These are phyloP conservation scores for Ophiostoma fasciatum DNA, from an alignment of 2,329 filamentous ascomycete genomes.

Conservation along the genomic window DNA sequence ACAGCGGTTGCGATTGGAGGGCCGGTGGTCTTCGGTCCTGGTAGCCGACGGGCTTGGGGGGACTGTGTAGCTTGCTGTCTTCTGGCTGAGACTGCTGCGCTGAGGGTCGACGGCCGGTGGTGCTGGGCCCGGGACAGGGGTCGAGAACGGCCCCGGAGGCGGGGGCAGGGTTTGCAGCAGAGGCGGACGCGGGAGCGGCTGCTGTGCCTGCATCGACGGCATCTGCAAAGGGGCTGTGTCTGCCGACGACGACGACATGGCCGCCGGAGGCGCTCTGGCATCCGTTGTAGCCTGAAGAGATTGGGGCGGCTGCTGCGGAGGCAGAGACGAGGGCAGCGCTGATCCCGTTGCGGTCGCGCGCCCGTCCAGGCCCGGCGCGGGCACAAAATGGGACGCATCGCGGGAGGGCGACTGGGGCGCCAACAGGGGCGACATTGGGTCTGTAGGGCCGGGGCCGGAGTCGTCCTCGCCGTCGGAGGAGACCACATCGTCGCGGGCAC, in stretches of 20 bases:
- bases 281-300: not conserved
- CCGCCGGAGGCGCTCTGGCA: not conserved
- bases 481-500: constrained; percentile 29
- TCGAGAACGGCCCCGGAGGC: constrained; percentile 2
- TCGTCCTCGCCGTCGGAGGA: constrained; percentile 39
- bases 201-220: constrained; percentile 3
- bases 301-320: not conserved
- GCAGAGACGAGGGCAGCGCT: not conserved
- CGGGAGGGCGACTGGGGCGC: constrained; percentile 14
- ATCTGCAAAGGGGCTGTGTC: not conserved
- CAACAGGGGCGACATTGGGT: constrained; percentile 13
- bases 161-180: not conserved
- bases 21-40: constrained; percentile 15
- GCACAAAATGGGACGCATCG: constrained; percentile 7
- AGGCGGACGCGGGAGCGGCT: constrained; percentile 1
- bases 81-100: not conserved
- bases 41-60: not conserved
- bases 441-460: constrained; percentile 21
- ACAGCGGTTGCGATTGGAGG: constrained; percentile 33
- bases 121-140: not conserved
- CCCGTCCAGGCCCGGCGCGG: not conserved
- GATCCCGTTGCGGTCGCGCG: not conserved
- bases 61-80: not conserved
- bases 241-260: not conserved
- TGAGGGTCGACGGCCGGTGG: not conserved